A percentile compares a stretch with the other conserved stretches of the same genome.
Evolutionary conservation across 352 stramenopile genomes (phyloP).

Genomic region (Pythium volutum): DNA sequence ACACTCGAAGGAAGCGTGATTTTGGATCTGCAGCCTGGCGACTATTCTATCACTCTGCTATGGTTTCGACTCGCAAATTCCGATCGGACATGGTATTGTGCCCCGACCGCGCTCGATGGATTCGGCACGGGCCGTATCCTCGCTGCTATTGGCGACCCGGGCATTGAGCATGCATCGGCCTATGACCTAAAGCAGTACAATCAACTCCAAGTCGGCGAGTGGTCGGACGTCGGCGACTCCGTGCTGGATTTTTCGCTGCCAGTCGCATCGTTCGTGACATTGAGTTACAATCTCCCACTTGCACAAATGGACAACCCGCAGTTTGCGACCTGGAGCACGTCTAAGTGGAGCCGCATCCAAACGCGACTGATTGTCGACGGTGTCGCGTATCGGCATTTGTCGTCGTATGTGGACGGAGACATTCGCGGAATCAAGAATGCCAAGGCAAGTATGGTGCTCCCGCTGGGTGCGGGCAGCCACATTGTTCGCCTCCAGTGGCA

Average conservation of each 20-base stretch:
- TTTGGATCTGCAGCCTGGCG: constrained; percentile 57
- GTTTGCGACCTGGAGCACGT: constrained; percentile 46
- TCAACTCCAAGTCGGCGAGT: constrained; percentile 32
- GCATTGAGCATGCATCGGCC: constrained; percentile 45
- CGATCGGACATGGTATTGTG: constrained; percentile 61
- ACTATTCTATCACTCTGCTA: constrained; percentile 55
- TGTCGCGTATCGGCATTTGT: constrained; percentile 61
- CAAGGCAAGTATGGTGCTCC: constrained; percentile 61
- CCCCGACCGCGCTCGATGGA: constrained; percentile 51
- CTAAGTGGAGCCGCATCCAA: constrained; percentile 54
- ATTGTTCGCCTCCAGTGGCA: constrained; percentile 71
- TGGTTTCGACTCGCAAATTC: constrained; percentile 55
- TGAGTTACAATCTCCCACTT: constrained; percentile 76
- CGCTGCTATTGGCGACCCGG: constrained; percentile 45
- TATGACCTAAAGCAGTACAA: constrained; percentile 52
- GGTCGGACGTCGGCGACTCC: constrained; percentile 77
- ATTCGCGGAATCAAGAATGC: constrained; percentile 73
- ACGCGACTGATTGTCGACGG: constrained; percentile 65
- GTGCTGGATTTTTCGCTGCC: constrained; percentile 68
- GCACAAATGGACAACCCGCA: constrained; percentile 70
- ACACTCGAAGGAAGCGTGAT: constrained; percentile 60
- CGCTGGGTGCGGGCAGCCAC: constrained; percentile 52
- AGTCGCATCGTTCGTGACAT: constrained; percentile 45
- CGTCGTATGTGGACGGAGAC: constrained; percentile 60
- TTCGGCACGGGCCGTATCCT: constrained; percentile 70